Evolutionary conservation across 257 asterid species (phyloP), one percentile per base, ranked within the genome.

Genomic region (Fraxinus cuspidata): DNA sequence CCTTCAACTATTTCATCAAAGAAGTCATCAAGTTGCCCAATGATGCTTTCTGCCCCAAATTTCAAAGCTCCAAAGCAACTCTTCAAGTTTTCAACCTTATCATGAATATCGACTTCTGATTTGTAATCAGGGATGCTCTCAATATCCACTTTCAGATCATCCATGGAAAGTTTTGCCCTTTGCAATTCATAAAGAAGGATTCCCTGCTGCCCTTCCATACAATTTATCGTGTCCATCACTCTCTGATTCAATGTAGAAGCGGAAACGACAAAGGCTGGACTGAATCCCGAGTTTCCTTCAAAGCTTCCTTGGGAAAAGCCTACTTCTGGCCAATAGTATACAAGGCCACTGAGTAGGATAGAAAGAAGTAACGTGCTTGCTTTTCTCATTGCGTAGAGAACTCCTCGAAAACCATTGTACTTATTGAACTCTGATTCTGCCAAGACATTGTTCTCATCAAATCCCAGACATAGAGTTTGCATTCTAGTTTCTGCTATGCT

Each of bases 1-100:
- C 92, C 93, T 49, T 91, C 96, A 77, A 93, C 98, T 68, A 93
- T 91, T 75, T 93, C 98, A 85, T 92, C 97, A 80, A 92, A 92
- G 85, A 92, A 89, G 72, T 92, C 97, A 87, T 92, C 97, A 77
- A 92, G 86, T 78, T 93, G 98, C 2, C 89, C 94, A 73, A 89
- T 82, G 60, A 93, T 79, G 23, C 87, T 82, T 82, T 91, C 97
- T 27, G 85, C 87, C 79, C 96, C 98, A 83, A 87, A 74, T 71
- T 90, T 90, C 89, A 93, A 81, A 78, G 47, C 83, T 78, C 76
- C 94, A 80, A 89, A 86, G 60, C 91, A 90, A 71, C 82, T 86
- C 84, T 82, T 93, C 85, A 93, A 87, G 47, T 71, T 83, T 51
- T 85, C 90, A 66, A 81, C 83, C 81, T 88, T 90, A 7, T 81